Base-by-base conservation (phyloP, 768 basidiomycete species). In the Pleurotus tuoliensis region DNA sequence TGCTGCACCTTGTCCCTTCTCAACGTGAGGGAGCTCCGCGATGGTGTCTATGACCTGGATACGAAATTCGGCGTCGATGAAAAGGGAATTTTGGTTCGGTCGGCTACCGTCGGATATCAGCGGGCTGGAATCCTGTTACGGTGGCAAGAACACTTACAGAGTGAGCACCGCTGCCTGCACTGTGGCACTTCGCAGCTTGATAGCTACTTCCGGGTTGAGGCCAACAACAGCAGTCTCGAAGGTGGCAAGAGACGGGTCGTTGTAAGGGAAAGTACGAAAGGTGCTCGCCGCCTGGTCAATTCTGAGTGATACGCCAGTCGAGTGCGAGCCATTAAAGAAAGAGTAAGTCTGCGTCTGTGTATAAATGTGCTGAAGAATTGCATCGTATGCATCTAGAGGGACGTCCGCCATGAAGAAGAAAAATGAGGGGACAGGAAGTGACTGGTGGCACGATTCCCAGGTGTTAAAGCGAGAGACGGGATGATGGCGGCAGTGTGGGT, bases 1-100 rank as follows among this genome's bases (percentile, higher is more conserved):
- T 1, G 92, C 92, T 15, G 86, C 92, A 47, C 88, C 92, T 62
- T 93, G 91, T 53, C 94, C 92, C 73, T 92, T 93, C 66, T 94
- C 90, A 3, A 91, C 92, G 38, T 80, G 74, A 1, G 87, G 86
- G 37, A 95, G 75, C 49, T 80, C 76, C 37, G 72, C 67, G 61
- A 94, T 83, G 39, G 80, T 79, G 54, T 86, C 84, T 18, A 95
- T 71, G 58, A 95, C 83, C 66, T 95, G 92, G 53, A 95, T 93
- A 30, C 91, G 87, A 0, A 91, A 94, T 63, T 90, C 83, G 51
- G 76, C 73, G 69, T 94, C 91, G 59, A 95, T 84, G 62, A 82
- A 82, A 51, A 90, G 79, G 43, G 80, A 83, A 27, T 71, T 67
- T 13, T 80, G 80, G 34, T 78, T 71, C 5, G 81, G 76, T 41